A percentile compares a stretch with the other conserved stretches of the same genome.
phyloP scores from a whole-genome alignment of 495 filamentous ascomycete genomes.

The Penicillium macrosclerotiorum region DNA sequence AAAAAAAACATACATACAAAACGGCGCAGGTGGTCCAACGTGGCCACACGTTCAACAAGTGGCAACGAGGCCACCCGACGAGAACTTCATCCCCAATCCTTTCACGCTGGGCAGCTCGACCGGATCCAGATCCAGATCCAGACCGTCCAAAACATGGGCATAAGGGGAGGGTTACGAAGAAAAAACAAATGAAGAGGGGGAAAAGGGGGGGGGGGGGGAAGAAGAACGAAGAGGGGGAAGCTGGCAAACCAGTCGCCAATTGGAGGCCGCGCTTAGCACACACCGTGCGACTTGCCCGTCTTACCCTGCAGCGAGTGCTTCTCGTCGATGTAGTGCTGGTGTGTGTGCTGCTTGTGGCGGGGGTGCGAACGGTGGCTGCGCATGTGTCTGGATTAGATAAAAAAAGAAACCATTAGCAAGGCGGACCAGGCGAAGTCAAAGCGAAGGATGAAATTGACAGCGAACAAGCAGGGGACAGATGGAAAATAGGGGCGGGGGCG shows the following conservation, averaged over 20 bases:
- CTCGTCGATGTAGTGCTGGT: slow-evolving; percentile 69
- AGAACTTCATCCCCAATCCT: not conserved
- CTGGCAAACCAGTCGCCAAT: no score
- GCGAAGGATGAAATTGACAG: no score
- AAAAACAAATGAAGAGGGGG: no score
- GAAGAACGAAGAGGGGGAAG: no score
- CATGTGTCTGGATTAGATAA: slow-evolving; percentile 45
- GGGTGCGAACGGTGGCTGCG: slow-evolving; percentile 53
- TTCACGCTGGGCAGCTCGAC: not conserved
- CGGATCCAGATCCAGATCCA: no score
- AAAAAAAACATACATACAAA: slow-evolving; percentile 9
- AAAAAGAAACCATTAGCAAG: no score
- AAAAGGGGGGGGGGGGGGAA: no score
- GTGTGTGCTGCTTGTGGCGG: slow-evolving; percentile 56
- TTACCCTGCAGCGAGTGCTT: slow-evolving; percentile 84
- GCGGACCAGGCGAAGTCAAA: no score
- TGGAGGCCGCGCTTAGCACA: slow-evolving; percentile 55
- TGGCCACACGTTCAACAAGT: not conserved
- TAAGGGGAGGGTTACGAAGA: no score
- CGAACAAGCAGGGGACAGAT: not conserved
- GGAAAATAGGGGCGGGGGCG: no score
- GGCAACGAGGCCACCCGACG: no score
- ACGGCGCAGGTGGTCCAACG: not conserved
- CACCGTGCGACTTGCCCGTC: slow-evolving; percentile 80
- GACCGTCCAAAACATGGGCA: not conserved